These are phyloP conservation scores for Ogataea haglerorum DNA, from an alignment of 805 yeast genomes.

Conservation along the genomic window DNA sequence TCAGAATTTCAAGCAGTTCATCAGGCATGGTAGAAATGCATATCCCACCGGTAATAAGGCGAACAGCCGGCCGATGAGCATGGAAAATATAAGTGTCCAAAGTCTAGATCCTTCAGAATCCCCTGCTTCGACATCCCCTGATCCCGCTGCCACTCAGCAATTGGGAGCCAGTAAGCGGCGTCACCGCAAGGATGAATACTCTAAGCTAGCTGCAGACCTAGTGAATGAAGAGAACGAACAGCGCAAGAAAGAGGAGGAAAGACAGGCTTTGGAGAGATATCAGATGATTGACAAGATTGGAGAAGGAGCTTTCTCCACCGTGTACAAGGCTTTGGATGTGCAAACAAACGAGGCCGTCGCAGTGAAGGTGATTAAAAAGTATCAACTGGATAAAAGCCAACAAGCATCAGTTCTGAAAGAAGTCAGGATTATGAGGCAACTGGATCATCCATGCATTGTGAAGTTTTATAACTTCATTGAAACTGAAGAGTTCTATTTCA, in stretches of 20 bases:
- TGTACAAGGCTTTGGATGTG: slow-evolving; percentile 45
- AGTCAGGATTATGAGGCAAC: slow-evolving; percentile 68
- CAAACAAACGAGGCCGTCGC: slow-evolving; percentile 44
- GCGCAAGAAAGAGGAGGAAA: slow-evolving; percentile 19
- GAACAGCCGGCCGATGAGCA: slow-evolving; percentile 7
- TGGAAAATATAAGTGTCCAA: slow-evolving; percentile 6
- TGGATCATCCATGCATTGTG: slow-evolving; percentile 63
- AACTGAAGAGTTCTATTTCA: slow-evolving; percentile 56
- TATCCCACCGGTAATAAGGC: slow-evolving; percentile 9
- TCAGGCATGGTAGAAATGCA: slow-evolving; percentile 38
- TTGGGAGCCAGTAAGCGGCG: slow-evolving; percentile 11
- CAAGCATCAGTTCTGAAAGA: slow-evolving; percentile 74
- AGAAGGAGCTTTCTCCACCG: slow-evolving; percentile 60
- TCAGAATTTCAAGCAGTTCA: slow-evolving; percentile 40
- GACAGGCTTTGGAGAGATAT: slow-evolving; percentile 35
- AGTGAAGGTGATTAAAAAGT: slow-evolving; percentile 62
- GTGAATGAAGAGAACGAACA: slow-evolving; percentile 32
- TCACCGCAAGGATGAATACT: slow-evolving; percentile 28
- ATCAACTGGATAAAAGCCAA: slow-evolving; percentile 59
- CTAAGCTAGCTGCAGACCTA: slow-evolving; percentile 31
- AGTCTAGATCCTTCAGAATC: slow-evolving; percentile 1
- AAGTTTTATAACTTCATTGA: slow-evolving; percentile 64
- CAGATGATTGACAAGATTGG: slow-evolving; percentile 47
- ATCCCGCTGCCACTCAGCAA: slow-evolving; percentile 4
- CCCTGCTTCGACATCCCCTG: background rate